These are phyloP conservation scores for Metschnikowia koreensis DNA, from an alignment of 805 yeast species.

Conservation along the genomic window DNA sequence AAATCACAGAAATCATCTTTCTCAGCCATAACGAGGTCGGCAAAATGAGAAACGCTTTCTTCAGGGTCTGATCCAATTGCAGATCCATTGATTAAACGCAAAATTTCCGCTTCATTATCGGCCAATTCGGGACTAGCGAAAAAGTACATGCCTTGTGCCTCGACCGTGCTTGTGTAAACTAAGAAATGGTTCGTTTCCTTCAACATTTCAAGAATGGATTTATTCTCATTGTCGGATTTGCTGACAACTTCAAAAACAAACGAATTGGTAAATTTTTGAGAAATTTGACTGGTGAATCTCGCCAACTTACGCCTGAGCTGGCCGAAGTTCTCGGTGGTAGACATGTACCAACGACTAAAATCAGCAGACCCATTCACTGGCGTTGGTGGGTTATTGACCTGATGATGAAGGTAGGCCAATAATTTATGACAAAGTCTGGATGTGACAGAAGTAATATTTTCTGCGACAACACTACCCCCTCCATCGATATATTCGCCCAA, in stretches of 20 bases:
- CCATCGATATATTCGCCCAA: slow-evolving; percentile 78
- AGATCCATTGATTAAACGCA: slow-evolving; percentile 39
- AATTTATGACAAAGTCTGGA: slow-evolving; percentile 67
- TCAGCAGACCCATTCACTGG: slow-evolving; percentile 33
- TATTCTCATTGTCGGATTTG: slow-evolving; percentile 43
- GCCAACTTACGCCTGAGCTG: slow-evolving; percentile 77
- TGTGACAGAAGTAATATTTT: slow-evolving; percentile 65
- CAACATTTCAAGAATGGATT: slow-evolving; percentile 54
- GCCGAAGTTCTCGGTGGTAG: slow-evolving; percentile 68
- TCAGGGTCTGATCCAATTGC: slow-evolving; percentile 37
- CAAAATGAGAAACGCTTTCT: slow-evolving; percentile 25
- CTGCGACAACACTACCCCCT: slow-evolving; percentile 78
- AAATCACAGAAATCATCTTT: slow-evolving; percentile 6
- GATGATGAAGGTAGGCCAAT: slow-evolving; percentile 67
- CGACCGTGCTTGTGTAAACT: slow-evolving; percentile 69
- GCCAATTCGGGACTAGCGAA: slow-evolving; percentile 66
- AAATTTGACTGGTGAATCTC: slow-evolving; percentile 68
- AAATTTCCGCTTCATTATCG: slow-evolving; percentile 39
- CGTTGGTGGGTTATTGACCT: slow-evolving; percentile 57
- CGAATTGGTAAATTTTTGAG: slow-evolving; percentile 72
- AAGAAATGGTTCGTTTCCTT: slow-evolving; percentile 70
- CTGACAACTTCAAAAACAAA: slow-evolving; percentile 53
- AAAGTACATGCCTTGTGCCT: slow-evolving; percentile 73
- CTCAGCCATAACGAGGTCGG: slow-evolving; percentile 21
- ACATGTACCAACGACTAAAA: slow-evolving; percentile 60